Conservation (phyloP, 768 basidiomycete genomes). For the Mrakia gelida region DNA sequence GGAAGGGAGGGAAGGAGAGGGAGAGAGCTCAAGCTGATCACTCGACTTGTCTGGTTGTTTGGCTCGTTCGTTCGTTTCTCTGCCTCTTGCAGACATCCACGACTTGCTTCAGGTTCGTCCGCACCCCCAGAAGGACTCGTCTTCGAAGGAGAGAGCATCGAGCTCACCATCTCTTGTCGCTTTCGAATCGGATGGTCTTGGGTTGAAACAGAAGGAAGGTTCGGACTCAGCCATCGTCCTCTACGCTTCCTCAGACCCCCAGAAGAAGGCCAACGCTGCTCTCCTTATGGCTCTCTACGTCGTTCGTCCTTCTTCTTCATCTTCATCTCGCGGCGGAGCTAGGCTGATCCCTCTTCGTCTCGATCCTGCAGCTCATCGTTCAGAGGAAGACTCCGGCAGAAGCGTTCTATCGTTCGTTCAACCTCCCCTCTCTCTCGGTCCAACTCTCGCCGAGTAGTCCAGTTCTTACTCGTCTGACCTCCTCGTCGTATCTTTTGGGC, state of each 20-base stretch:
- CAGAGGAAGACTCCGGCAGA: slow-evolving; percentile 85
- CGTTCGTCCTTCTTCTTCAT: slow-evolving; percentile 38
- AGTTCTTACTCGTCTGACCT: neutral
- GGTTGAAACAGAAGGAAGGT: slow-evolving; percentile 4
- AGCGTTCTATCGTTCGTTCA: slow-evolving; percentile 64
- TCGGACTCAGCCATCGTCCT: slow-evolving; percentile 55
- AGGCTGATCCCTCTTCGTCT: no score
- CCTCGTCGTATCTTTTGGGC: neutral
- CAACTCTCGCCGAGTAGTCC: no score
- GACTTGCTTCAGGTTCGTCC: slow-evolving; percentile 14
- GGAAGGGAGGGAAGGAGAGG: no score
- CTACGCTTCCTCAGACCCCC: slow-evolving; percentile 80
- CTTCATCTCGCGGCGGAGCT: no score
- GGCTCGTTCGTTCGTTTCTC: neutral
- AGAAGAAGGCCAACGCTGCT: slow-evolving; percentile 87
- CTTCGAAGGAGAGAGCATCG: neutral
- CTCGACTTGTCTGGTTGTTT: neutral
- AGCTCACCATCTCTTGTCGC: neutral
- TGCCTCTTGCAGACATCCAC: slow-evolving; percentile 19
- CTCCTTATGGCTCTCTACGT: slow-evolving; percentile 89
- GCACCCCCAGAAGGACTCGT: no score
- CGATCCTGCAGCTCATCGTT: slow-evolving; percentile 62
- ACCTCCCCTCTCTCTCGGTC: no score
- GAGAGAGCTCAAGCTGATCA: neutral
- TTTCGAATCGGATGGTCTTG: no score